Evolutionary conservation across 2,329 filamentous ascomycete genomes (phyloP), one percentile per base, ranked within the genome.

Genomic region (Diplodia seriata): DNA sequence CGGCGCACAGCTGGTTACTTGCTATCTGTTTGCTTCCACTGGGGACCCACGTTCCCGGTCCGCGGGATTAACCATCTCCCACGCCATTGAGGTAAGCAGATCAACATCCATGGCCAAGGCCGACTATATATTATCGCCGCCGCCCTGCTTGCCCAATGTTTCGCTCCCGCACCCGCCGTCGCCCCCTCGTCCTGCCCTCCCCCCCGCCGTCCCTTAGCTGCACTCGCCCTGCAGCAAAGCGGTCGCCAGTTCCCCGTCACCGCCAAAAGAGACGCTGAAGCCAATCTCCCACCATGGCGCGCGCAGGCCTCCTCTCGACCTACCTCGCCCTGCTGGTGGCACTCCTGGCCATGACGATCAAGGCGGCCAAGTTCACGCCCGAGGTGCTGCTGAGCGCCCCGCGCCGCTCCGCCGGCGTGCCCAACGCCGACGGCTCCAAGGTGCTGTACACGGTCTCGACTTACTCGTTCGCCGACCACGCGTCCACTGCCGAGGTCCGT

Each of bases 381-480:
- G 87, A 92, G 82, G 90, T 92, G 72, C 84, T 95, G 68, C 85
- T 95, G 74, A 89, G 89, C 71, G 90, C 91, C 18, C 91, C 91
- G 38, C 88, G 92, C 68, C 87, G 91, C 57, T 91, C 90, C 12
- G 77, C 87, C 18, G 91, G 88, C 57, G 78, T 87, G 0, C 91
- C 91, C n/a, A 94, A 93, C 76, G 77, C 83, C 47, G 83, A 86
- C 64, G 90, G 90, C 53, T 87, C 86, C 66, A 82, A 86, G 68
- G 83, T 90, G 56, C 79, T 93, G 33, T 93, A 90, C 75, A 88
- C 87, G 51, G 86, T 89, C 18, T 91, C 90, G 0, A 88, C 89
- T 1, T 97, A 97, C 78, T 94, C 89, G 5, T 97, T 97, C 78
- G 84, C 90, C 49, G 85, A 87, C 0, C 92, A 96, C 76, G 84